Evolutionary conservation across 768 basidiomycete species (phyloP), one percentile per base, ranked within the genome.

Genomic region (Podaxis rugospora): DNA sequence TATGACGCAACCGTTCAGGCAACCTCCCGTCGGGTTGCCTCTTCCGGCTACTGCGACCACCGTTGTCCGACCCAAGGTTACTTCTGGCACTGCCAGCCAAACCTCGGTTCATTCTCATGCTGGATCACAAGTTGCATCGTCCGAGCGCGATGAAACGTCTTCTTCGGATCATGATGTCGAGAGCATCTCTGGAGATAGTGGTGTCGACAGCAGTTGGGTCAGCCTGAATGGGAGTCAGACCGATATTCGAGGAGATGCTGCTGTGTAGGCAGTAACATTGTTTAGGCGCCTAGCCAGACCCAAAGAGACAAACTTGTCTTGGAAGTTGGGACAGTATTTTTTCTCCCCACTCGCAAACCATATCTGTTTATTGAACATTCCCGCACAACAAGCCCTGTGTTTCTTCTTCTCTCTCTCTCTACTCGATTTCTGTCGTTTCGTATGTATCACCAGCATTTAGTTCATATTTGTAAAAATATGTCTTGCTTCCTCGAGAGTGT

Each of bases 141-240:
- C 67, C 6, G 70, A 75, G 37, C 51, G 57, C n/a, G 62, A 74
- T 1, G 89, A 85, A 57, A 74, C 76, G 18, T 79, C 75, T 47
- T 79, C 75, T 47, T 89, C 88, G 0, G 89, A 91, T 56, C 81
- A 82, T 5, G 90, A 91, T 60, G 78, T 83, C 10, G 89, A 90
- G 71, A 87, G 87, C 66, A 86, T 82, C 66, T 70, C 74, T 14
- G 81, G 80, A 1, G 84, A 83, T 64, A 74, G 77, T 11, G 52
- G 52, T 16, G 83, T 83, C 27, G 83, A 83, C 52, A 74, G 71
- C 50, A 90, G 88, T 64, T 93, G 90, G 90, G 75, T 93, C 55
- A 90, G 84, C 69, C 73, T 92, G 68, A 73, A 78, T 57, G 51
- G 46, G 11, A 51, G 49, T 25, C 52, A 57, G 27, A 23, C 54